Base-by-base conservation (phyloP, 495 filamentous ascomycete genomes). In the Penicillium coprophilum region DNA sequence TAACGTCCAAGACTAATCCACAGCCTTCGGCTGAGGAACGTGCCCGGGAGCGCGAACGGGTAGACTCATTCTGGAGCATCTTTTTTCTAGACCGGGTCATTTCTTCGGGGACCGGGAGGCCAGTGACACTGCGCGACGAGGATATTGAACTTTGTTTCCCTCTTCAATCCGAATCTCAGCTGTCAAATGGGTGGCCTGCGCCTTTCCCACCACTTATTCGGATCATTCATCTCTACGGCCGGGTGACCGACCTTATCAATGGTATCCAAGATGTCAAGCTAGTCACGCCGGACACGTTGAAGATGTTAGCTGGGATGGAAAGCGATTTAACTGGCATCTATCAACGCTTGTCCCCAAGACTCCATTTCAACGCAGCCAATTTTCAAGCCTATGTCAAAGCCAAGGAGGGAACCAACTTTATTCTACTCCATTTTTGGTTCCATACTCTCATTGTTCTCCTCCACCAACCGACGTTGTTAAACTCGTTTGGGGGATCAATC, bases 341-440 rank as follows among this genome's bases (percentile, higher is more conserved):
- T 64, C 86, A 92, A 62, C 82, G 81, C 52, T 76, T 91, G 50
- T 86, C 89, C 28, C 78, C 80, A 10, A 80, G 77, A 49, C 81
- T 95, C 39, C 85, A 88, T 67, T 93, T 95, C 73, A 88, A 89
- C 66, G 87, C 86, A 15, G 75, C 80, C 48, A 92, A 92, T 67
- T 91, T 92, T 60, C 84, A 85, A 59, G 77, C 85, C 20, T 91
- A 93, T 61, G 86, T 89, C 13, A 87, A 85, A 63, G 81, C 81
- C 28, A 85, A 88, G 38, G 87, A 92, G 57, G 87, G 89, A 27
- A 88, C 88, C 11, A 92, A 88, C 45, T 95, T 93, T 56, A 87
- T 92, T 50, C 78, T 95, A n/a, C 76, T 93, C 28, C 90, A 95
- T 66, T 90, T 93, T 65, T 95, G 90, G 90, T 93, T 93, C 62